These are phyloP conservation scores for Gastroboletus turbinatus DNA, from an alignment of 1,284 basidiomycete genomes.

Conservation along the genomic window DNA sequence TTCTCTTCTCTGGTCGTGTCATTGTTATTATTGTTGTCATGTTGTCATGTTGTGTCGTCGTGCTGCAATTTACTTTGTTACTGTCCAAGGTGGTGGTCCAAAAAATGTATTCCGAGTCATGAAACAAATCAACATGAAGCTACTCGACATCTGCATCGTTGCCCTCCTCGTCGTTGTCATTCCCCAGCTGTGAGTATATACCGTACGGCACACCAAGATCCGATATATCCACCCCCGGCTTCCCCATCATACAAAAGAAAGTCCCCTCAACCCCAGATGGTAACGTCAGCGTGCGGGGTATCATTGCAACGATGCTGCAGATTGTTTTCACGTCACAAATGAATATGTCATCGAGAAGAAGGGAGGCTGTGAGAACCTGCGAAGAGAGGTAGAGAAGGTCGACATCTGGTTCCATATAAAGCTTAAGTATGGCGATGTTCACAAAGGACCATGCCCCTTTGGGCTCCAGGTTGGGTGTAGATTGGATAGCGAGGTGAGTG, in stretches of 20 bases:
- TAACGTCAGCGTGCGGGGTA: not conserved
- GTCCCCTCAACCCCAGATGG: not conserved
- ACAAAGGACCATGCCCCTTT: not conserved
- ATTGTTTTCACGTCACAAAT: not conserved
- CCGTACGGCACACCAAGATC: not conserved
- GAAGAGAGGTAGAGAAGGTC: not conserved
- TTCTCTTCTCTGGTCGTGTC: too few species aligned
- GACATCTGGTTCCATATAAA: not conserved
- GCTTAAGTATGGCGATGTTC: not conserved
- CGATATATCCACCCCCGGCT: not conserved
- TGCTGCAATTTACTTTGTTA: too few species aligned
- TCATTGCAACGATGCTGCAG: not conserved
- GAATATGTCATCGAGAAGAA: not conserved
- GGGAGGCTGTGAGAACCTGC: not conserved
- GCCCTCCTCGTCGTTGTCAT: not conserved
- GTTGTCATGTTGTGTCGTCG: too few species aligned
- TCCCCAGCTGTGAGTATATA: not conserved
- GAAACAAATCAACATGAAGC: too few species aligned
- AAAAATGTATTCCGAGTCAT: too few species aligned
- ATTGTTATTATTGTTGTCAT: not conserved
- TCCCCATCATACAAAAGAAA: not conserved
- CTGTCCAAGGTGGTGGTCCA: too few species aligned
- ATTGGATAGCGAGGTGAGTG: not conserved
- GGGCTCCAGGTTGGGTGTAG: not conserved
- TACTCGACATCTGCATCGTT: too few species aligned